Percentiles rank a stretch among this genome's conserved stretches.
phyloP scores from a whole-genome alignment of 805 yeast genomes.

The Yamadazyma ubonensis region DNA sequence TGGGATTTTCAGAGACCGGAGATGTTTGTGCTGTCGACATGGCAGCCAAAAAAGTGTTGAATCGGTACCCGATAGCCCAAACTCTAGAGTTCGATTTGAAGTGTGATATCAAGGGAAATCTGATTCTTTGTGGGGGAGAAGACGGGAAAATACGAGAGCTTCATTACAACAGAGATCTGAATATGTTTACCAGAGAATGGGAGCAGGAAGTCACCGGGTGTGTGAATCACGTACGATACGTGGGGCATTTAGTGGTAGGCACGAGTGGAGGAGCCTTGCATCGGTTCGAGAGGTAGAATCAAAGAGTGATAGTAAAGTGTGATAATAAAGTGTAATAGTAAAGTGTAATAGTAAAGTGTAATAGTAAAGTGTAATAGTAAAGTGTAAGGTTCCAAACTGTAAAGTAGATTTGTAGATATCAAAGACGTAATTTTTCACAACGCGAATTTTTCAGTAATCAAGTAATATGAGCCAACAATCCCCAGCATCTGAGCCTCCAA shows the following conservation, averaged over 20 bases:
- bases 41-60: not conserved
- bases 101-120: conserved; percentile 1
- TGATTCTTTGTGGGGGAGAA: conserved; percentile 5
- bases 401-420: too few species aligned
- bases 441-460: too few species aligned
- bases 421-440: too few species aligned
- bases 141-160: conserved; percentile 2
- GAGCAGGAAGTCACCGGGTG: not conserved
- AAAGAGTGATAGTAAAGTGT: not conserved
- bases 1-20: conserved; percentile 10
- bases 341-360: too few species aligned
- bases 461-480: too few species aligned
- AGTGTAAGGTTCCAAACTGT: too few species aligned
- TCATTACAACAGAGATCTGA: not conserved
- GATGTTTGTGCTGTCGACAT: conserved; percentile 10
- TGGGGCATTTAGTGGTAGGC: not conserved
- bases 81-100: conserved; percentile 4
- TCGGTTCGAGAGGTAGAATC: conserved; percentile 3
- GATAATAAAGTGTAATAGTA: too few species aligned
- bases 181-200: conserved; percentile 4
- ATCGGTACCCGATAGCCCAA: conserved; percentile 8
- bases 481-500: too few species aligned
- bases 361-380: too few species aligned
- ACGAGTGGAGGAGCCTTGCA: conserved; percentile 6
- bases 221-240: conserved; percentile 3